Evolutionary conservation across 2,329 filamentous ascomycete genomes (phyloP).

Genomic region (Clonostachys rhizophaga): DNA sequence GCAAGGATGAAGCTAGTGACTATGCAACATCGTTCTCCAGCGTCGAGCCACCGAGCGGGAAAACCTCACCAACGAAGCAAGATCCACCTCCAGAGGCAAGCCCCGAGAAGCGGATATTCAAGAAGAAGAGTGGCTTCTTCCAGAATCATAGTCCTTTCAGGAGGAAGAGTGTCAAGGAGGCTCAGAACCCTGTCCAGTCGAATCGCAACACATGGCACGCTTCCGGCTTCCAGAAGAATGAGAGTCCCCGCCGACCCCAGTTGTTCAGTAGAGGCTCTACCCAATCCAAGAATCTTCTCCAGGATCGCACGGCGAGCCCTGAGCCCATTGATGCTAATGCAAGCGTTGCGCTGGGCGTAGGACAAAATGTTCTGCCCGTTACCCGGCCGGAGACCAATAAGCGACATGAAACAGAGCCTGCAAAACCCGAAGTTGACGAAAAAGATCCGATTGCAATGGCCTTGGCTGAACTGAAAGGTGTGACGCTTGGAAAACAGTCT

Average conservation of each 20-base stretch:
- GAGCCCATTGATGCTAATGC: constrained; percentile 89
- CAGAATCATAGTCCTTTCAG: constrained; percentile 90
- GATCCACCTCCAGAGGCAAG: constrained; percentile 38
- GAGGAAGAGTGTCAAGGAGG: constrained; percentile 81
- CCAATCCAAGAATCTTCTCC: constrained; percentile 24
- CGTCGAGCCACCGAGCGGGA: constrained; percentile 71
- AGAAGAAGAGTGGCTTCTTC: constrained; percentile 82
- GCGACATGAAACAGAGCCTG: constrained; percentile 26
- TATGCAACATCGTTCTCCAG: constrained; percentile 87
- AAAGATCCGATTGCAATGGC: constrained; percentile 88
- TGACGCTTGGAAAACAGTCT: constrained; percentile 70
- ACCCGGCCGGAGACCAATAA: constrained; percentile 62
- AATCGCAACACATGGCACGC: constrained; percentile 59
- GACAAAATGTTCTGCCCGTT: constrained; percentile 94
- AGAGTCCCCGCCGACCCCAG: constrained; percentile 30
- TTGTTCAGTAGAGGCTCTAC: constrained; percentile 25
- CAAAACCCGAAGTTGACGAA: constrained; percentile 46
- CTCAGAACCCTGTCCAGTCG: constrained; percentile 27
- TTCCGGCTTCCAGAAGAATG: constrained; percentile 16
- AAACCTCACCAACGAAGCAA: constrained; percentile 70
- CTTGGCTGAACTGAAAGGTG: constrained; percentile 86
- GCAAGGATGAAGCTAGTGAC: constrained; percentile 85
- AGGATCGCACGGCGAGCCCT: constrained; percentile 57
- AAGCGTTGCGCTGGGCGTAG: constrained; percentile 88
- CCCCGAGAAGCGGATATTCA: constrained; percentile 62